Evolutionary conservation across 495 filamentous ascomycete genomes (phyloP), one percentile per base, ranked within the genome.

Genomic region (Rhizodiscina lignyota): DNA sequence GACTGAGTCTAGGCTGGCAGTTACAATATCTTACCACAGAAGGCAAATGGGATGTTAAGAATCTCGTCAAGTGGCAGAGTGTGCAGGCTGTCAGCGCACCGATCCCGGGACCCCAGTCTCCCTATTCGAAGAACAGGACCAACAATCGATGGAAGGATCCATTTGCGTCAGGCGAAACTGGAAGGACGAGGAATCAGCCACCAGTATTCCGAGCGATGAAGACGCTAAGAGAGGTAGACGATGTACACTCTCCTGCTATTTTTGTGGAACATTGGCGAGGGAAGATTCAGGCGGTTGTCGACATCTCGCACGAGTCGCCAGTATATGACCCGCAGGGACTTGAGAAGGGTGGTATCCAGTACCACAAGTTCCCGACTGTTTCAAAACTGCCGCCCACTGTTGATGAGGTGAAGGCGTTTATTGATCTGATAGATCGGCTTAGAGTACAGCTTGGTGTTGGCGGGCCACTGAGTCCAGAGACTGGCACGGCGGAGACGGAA

Each of bases 21-120:
- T 61, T 94, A 13, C 77, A 83, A 46, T 72, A 83, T 51, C 68
- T 96, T 18, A 78, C 76, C 24, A 80, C 75, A 2, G 80, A 81
- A 37, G 85, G 86, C 10, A 96, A 96, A 59, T 94, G 87, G 87
- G 86, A 94, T 51, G 82, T 96, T 39, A 94, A 96, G 62, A 96
- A 96, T 53, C 70, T 94, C 10, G 74, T 66, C 37, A 94, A 94
- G 46, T 96, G 87, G 87, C 65, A 79, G 44, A 68, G 70, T 20
- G 77, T 91, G 0, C 53, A 58, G 5, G 77, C 85, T 1, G 80
- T 93, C 16, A 89, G 83, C 1, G 63, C 67, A 17, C 72, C 76
- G 4, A 87, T 96, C 31, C 71, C 56, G 3, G 70, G 74, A 20
- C 62, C 79, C 12, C n/a, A n/a, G n/a, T n/a, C n/a, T n/a, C n/a